These are phyloP conservation scores for Ligustrum vulgare DNA, from an alignment of 257 asterid species.

Conservation along the genomic window DNA sequence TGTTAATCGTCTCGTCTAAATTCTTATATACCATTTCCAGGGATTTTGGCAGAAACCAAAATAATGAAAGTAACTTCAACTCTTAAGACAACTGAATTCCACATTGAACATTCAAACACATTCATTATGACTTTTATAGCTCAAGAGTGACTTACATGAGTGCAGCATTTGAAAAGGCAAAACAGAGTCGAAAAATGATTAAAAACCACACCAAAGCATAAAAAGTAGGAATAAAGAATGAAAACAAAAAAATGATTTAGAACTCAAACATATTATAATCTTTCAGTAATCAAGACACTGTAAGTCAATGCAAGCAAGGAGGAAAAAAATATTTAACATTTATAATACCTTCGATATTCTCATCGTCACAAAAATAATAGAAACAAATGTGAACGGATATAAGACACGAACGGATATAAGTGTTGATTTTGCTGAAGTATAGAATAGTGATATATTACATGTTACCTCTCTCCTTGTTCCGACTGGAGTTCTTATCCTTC, in stretches of 20 bases:
- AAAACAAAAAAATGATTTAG: neutral
- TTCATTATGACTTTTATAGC: neutral
- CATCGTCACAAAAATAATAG: conserved; percentile 5
- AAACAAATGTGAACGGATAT: conserved; percentile 20
- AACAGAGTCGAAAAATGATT: neutral
- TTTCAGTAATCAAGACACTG: conserved; percentile 3
- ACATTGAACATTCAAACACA: neutral
- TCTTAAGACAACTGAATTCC: neutral
- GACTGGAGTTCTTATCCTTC: conserved; percentile 42
- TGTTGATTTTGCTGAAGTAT: conserved; percentile 19
- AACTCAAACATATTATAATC: neutral
- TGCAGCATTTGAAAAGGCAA: neutral
- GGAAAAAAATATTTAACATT: conserved; percentile 5
- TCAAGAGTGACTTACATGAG: neutral
- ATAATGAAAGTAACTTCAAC: neutral
- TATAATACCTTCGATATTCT: neutral
- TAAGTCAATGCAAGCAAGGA: neutral
- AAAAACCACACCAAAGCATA: neutral
- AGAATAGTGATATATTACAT: conserved; percentile 29
- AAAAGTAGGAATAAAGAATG: neutral
- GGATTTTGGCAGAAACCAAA: neutral
- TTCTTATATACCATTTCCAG: neutral
- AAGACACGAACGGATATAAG: conserved; percentile 13
- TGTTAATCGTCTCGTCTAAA: neutral
- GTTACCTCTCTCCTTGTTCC: conserved; percentile 43